Conservation (phyloP, 2,329 filamentous ascomycete genomes). For the Nigrospora oryzae region DNA sequence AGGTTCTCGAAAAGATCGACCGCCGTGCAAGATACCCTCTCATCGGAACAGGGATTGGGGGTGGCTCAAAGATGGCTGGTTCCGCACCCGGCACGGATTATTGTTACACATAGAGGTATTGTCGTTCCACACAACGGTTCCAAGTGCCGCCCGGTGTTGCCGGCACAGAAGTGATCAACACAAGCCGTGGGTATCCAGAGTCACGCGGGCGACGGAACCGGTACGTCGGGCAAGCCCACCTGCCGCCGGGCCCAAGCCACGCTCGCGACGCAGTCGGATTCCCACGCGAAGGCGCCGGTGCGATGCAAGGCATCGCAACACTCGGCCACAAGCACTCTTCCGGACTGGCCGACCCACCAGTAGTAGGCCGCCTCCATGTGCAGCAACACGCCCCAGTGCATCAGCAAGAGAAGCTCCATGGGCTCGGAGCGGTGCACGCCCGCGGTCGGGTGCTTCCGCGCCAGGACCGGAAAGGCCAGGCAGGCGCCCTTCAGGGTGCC, state of each 20-base stretch:
- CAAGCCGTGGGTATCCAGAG: no score
- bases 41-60: no score
- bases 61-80: no score
- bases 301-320: neutral
- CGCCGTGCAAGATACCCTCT: no score
- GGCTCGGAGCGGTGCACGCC: neutral
- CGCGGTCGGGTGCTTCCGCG: neutral
- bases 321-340: neutral
- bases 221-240: neutral
- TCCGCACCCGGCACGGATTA: no score
- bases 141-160: no score
- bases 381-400: slow-evolving; percentile 1
- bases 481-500: neutral
- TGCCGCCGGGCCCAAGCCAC: neutral
- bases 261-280: neutral
- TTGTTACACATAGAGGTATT: no score
- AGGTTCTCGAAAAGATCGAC: no score
- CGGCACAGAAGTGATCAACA: no score
- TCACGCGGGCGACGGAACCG: no score
- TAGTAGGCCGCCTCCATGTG: neutral
- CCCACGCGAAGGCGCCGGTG: neutral
- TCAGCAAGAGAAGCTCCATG: neutral
- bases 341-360: neutral
- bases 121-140: no score
- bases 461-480: neutral